These are phyloP conservation scores for Huntiella moniliformis DNA, from an alignment of 2,329 filamentous ascomycete species.

Conservation along the genomic window DNA sequence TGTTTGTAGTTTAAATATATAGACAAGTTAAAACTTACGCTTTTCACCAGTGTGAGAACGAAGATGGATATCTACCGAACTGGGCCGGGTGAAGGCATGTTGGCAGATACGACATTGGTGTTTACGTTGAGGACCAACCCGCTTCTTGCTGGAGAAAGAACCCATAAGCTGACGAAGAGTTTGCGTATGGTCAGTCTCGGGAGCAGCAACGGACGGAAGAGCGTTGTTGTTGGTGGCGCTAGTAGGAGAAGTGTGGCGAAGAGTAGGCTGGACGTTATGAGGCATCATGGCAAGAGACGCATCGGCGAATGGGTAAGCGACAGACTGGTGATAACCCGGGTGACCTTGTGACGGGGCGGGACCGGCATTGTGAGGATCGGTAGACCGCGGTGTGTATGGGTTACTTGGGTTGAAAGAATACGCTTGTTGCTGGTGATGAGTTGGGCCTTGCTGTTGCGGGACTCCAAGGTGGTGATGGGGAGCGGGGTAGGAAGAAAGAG, in stretches of 20 bases:
- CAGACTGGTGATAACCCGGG: no score
- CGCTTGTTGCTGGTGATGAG: no score
- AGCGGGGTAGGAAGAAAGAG: neutral
- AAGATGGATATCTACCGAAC: slow-evolving; percentile 92
- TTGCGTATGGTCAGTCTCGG: no score
- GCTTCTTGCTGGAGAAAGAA: slow-evolving; percentile 92
- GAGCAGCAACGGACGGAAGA: neutral
- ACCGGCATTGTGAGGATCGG: no score
- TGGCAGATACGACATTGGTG: slow-evolving; percentile 99
- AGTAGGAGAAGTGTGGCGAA: neutral
- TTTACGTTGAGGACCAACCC: slow-evolving; percentile 93
- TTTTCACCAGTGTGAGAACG: slow-evolving; percentile 98
- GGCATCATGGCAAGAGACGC: no score
- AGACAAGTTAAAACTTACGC: slow-evolving; percentile 42
- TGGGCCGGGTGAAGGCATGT: slow-evolving; percentile 88
- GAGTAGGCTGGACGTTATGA: no score
- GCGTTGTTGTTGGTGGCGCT: neutral
- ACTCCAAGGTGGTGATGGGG: slow-evolving; percentile 2
- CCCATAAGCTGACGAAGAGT: slow-evolving; percentile 55
- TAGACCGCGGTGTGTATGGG: no score
- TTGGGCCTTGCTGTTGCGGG: neutral
- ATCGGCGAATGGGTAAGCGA: no score
- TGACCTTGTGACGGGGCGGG: no score
- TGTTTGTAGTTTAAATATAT: slow-evolving; percentile 1
- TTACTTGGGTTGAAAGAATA: no score